Percentiles rank a stretch among this genome's conserved stretches.
Evolutionary conservation across 371 early-diverging fungal species (phyloP).

Genomic region (Astathelohania contejeani): DNA sequence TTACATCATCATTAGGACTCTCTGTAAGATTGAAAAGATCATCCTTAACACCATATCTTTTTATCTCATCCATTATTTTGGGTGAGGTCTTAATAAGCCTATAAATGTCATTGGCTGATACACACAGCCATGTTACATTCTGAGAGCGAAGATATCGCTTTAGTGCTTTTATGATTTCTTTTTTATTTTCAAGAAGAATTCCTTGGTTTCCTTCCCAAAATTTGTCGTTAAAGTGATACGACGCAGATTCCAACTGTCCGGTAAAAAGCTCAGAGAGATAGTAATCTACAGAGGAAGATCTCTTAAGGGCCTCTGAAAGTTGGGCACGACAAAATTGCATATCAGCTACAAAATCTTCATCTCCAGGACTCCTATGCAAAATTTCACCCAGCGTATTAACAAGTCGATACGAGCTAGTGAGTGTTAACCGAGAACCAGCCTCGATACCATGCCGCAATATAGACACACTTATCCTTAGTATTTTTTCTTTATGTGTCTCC

Average conservation of each 20-base stretch:
- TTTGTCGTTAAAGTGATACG: conserved; percentile 42
- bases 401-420: conserved; percentile 8
- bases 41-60: conserved; percentile 41
- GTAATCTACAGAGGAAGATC: conserved; percentile 1
- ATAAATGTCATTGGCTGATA: conserved; percentile 49
- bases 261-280: conserved; percentile 43
- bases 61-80: conserved; percentile 21
- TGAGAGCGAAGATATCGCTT: conserved; percentile 47
- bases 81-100: conserved; percentile 40
- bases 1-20: conserved; percentile 41
- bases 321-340: background rate
- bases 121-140: conserved; percentile 33
- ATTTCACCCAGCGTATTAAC: conserved; percentile 3
- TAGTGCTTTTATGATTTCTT: conserved; percentile 44
- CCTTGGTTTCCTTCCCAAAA: conserved; percentile 42
- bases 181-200: conserved; percentile 23
- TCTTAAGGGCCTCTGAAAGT: background rate
- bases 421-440: conserved; percentile 5
- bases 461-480: conserved; percentile 20
- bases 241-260: conserved; percentile 38
- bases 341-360: conserved; percentile 6
- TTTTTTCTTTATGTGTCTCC: conserved; percentile 23
- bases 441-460: conserved; percentile 18
- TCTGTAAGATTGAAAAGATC: conserved; percentile 36
- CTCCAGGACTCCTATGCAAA: conserved; percentile 6